Evolutionary conservation across 345 rosid species (phyloP), one percentile per base, ranked within the genome.

Genomic region (Zanthoxylum bungeanum): DNA sequence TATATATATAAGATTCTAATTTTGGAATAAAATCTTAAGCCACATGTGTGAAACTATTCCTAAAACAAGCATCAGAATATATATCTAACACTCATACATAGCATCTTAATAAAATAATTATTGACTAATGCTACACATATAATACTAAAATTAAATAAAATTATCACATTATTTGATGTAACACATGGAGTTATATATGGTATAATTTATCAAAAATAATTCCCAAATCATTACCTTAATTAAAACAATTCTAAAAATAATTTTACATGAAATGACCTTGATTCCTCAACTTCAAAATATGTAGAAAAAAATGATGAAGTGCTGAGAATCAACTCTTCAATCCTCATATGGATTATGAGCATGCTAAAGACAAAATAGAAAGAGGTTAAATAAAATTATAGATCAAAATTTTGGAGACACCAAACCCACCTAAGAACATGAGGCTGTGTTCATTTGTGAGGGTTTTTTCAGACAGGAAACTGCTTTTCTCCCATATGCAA

Each of bases 391-490:
- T 12, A 34, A 22, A 37, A 49, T 40, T 10, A 33, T 9, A 9
- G 9, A 53, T 24, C 16, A 17, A 31, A 7, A 4, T 0, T 17
- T 31, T 24, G 7, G 65, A 56, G 66, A 62, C 58, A 72, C 42
- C 24, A 70, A 40, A 73, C 51, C 79, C n/a, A n/a, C n/a, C 68
- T 56, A 12, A 66, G 77, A 73, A 70, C 78, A 76, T 68, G 78
- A 76, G 17, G 42, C 70, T 60, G 51, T 49, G 44, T 24, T 30
- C 28, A 37, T 22, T 66, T 60, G 66, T 61, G 77, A n/a, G 78
- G 73, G 71, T 61, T 73, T 58, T 24, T 66, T 27, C 63, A 30
- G 27, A 65, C 57, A 42, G 22, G 42, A 7, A 47, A 50, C 50
- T 39, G 34, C 34, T 19, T 58, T 57, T 60, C 49, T 59, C 73